Evolutionary conservation across 176 grass and related monocot species (phyloP).

Genomic region (Microstegium vimineum): DNA sequence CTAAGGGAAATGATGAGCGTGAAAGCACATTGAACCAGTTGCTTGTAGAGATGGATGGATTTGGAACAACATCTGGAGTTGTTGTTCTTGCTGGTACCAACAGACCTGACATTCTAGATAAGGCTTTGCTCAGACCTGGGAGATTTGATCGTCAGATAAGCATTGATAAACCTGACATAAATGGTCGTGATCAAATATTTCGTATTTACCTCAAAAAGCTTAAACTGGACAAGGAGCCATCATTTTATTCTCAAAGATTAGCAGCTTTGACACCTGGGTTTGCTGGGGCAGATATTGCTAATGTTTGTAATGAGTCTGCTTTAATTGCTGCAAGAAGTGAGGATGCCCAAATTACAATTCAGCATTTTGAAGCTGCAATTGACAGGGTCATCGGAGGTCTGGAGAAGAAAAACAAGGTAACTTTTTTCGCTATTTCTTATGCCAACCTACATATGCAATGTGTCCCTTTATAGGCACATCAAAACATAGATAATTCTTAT

Average conservation of each 20-base stretch:
- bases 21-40: slow-evolving; percentile 94
- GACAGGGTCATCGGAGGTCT: slow-evolving; percentile 88
- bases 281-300: slow-evolving; percentile 92
- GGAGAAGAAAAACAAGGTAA: slow-evolving; percentile 98
- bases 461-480: not conserved
- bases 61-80: slow-evolving; percentile 80
- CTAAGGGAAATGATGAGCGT: slow-evolving; percentile 59
- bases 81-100: slow-evolving; percentile 95
- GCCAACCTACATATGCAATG: not conserved
- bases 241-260: slow-evolving; percentile 93
- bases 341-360: slow-evolving; percentile 56
- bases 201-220: slow-evolving; percentile 84
- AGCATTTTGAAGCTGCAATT: slow-evolving; percentile 89
- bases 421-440: not conserved
- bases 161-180: slow-evolving; percentile 93
- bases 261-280: slow-evolving; percentile 92
- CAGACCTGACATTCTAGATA: slow-evolving; percentile 88
- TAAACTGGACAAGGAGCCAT: slow-evolving; percentile 75
- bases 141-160: slow-evolving; percentile 93
- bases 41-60: slow-evolving; percentile 98
- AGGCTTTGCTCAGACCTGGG: slow-evolving; percentile 88
- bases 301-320: slow-evolving; percentile 94
- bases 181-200: slow-evolving; percentile 90
- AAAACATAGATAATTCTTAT: not conserved
- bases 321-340: slow-evolving; percentile 77